Evolutionary conservation across 371 early-diverging fungal genomes (phyloP), one percentile per base, ranked within the genome.

Genomic region (Mucor plumbeus): DNA sequence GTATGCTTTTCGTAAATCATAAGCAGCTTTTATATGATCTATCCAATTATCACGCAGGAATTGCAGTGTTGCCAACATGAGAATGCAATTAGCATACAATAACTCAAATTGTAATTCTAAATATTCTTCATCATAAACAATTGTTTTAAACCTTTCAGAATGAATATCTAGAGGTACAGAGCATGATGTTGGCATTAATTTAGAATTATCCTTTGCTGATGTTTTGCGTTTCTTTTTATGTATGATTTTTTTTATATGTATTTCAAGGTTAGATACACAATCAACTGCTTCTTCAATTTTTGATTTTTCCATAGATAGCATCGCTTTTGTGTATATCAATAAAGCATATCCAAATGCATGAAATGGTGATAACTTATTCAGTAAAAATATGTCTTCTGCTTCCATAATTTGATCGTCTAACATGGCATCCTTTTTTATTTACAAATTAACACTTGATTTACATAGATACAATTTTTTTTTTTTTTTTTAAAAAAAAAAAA

Each of bases 41-140:
- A 71, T 48, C 79, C 79, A 78, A 39, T 48, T 75, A 9, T 70
- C 68, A 9, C 59, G 61, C 44, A 75, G 40, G 11, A 78, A 67
- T 21, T 78, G 76, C n/a, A 78, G 58, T 17, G 79, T 69, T 7
- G 76, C 73, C 11, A 65, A 67, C 74, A 78, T 75, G 14, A 78
- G 59, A 35, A 69, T 71, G 15, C 69, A 71, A 35, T 73, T 73
- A 0, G 71, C 73, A 5, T 67, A 63, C 11, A 78, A 40, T 19
- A 78, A 43, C 36, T 69, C 71, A 43, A 67, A 67, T 19, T 76
- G 73, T 5, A 64, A 7, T 1, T 57, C 39, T 10, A 65, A 26
- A 5, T 17, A 41, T 43, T 60, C 65, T 11, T 47, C 44, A 3
- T 50, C 34, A 36, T 3, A 26, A 8, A 44, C 17, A 44, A 44